These are phyloP conservation scores for Geranium rotundifolium DNA, from an alignment of 345 rosid genomes.

Conservation along the genomic window DNA sequence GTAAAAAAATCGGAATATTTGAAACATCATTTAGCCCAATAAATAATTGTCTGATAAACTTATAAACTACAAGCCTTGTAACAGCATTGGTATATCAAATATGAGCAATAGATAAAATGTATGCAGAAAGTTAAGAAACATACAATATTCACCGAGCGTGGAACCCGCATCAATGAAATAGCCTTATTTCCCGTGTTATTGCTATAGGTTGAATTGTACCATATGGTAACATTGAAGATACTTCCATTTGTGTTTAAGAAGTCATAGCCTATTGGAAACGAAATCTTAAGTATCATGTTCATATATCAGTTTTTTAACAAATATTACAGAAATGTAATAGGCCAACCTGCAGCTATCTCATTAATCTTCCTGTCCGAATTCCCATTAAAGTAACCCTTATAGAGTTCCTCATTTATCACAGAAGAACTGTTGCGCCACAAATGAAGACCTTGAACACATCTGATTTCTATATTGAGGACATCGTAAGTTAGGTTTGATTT, in stretches of 20 bases:
- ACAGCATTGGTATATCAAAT: too few species aligned
- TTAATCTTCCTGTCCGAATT: slow-evolving; percentile 45
- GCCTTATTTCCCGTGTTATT: slow-evolving; percentile 9
- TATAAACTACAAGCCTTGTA: too few species aligned
- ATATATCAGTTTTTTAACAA: slow-evolving; percentile 2
- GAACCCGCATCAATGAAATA: slow-evolving; percentile 38
- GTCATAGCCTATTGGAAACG: slow-evolving; percentile 55
- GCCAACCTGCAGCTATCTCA: slow-evolving; percentile 68
- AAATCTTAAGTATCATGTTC: neutral
- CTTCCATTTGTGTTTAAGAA: slow-evolving; percentile 50
- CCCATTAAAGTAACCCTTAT: slow-evolving; percentile 58
- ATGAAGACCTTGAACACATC: slow-evolving; percentile 44
- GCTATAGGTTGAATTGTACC: slow-evolving; percentile 69
- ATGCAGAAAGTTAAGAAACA: neutral
- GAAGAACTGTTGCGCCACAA: slow-evolving; percentile 58
- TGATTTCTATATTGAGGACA: slow-evolving; percentile 27
- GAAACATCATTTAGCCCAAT: neutral
- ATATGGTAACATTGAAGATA: slow-evolving; percentile 50
- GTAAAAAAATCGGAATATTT: too few species aligned
- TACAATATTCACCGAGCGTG: slow-evolving; percentile 85
- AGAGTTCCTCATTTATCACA: slow-evolving; percentile 61
- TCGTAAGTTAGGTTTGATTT: slow-evolving; percentile 2
- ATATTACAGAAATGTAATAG: slow-evolving; percentile 5
- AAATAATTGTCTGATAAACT: too few species aligned
- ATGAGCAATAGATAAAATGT: too few species aligned